Conservation (phyloP, 176 grass and related monocot genomes). For the Rhynchospora tenuis region DNA sequence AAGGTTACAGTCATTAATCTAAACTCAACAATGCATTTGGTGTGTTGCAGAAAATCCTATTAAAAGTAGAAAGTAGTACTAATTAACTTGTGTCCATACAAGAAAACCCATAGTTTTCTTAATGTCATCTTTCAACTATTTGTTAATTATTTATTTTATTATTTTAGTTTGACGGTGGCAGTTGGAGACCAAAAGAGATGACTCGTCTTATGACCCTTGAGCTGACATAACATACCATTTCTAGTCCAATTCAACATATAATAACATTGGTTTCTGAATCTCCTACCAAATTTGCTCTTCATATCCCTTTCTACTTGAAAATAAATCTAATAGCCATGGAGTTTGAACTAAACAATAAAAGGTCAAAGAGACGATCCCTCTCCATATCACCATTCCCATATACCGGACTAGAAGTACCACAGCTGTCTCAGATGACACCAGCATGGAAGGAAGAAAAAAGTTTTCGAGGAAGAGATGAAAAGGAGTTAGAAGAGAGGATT, state of each 20-base stretch:
- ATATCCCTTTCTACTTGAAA: background rate
- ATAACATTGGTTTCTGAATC: background rate
- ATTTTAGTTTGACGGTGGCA: background rate
- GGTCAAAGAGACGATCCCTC: constrained; percentile 9
- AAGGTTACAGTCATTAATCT: no score
- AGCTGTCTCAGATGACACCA: background rate
- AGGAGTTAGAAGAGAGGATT: constrained; percentile 11
- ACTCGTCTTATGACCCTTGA: background rate
- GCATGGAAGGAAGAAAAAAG: background rate
- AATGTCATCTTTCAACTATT: background rate
- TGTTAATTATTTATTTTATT: background rate
- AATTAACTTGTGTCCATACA: background rate
- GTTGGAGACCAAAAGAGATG: background rate
- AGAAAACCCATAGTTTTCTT: background rate
- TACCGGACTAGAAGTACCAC: background rate
- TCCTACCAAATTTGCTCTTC: background rate
- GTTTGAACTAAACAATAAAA: constrained; percentile 1
- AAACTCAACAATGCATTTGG: no score
- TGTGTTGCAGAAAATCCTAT: background rate
- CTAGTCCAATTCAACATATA: background rate
- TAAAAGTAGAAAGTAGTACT: background rate
- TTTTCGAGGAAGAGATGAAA: background rate
- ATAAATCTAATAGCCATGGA: background rate
- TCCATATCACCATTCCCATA: background rate
- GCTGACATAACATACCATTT: background rate